Evolutionary conservation across 1,139 yeast species (phyloP), one percentile per base, ranked within the genome.

Genomic region (Pichia sp.): DNA sequence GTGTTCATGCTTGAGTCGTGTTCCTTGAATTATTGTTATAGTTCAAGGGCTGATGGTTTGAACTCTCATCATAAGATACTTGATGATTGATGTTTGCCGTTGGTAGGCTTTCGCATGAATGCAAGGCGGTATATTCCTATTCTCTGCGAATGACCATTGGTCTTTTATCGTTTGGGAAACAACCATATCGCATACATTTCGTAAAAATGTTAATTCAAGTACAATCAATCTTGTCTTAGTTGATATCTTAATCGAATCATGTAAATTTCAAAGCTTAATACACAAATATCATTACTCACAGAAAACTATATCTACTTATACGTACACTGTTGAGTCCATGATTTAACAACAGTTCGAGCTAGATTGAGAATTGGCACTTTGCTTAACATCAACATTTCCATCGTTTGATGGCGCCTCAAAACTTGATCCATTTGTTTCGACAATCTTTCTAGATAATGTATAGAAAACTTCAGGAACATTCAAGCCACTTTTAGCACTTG

Each of bases 401-500:
- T 45, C 51, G n/a, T 33, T 38, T 20, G 33, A 34, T 35, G 59
- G 48, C 17, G 58, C 57, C 4, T 62, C 59, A 11, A 30, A 38
- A n/a, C 61, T 62, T 42, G 70, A 73, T 34, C 70, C 75, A 56
- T 80, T 79, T 61, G 81, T 84, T 44, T 84, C 93, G 66, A 84
- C 85, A 58, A 86, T 85, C 54, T 84, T 71, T 38, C 84, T 77
- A n/a, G 97, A 95, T 58, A 91, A 75, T 53, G 85, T 85, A 65
- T 84, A 80, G 68, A 91, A 91, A 41, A 94, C 82, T 44, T 88
- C 85, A 57, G 86, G 95, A 48, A 91, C 98, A 59, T 89, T 88
- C 49, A 78, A 80, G 56, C 88, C 89, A 42, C 91, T 82, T 71
- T 93, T 91, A 38, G 98, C 98, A 64, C 91, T 79, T 20, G 97